These are phyloP conservation scores for Ceratocystis lukuohia DNA, from an alignment of 2,329 filamentous ascomycete species.

Conservation along the genomic window DNA sequence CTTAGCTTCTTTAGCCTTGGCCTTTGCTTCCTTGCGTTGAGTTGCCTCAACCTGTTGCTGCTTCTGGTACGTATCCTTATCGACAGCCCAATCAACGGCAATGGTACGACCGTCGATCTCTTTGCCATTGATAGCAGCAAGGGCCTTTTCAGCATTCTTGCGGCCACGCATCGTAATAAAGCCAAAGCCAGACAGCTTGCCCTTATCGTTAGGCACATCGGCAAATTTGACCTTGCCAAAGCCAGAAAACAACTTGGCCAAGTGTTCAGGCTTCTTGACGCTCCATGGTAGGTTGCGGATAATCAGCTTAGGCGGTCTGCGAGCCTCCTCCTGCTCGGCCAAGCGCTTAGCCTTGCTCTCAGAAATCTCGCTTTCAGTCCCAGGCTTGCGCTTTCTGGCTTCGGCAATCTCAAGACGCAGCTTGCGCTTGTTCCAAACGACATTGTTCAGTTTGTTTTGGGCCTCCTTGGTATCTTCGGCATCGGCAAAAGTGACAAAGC, in stretches of 20 bases:
- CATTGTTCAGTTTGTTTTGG: slow-evolving; percentile 65
- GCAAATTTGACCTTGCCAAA: slow-evolving; percentile 86
- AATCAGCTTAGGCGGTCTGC: slow-evolving; percentile 62
- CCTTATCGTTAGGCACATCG: slow-evolving; percentile 66
- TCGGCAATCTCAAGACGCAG: slow-evolving; percentile 82
- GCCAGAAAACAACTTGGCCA: slow-evolving; percentile 65
- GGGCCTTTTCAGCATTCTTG: slow-evolving; percentile 82
- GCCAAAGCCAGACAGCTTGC: slow-evolving; percentile 73
- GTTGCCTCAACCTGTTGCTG: slow-evolving; percentile 32
- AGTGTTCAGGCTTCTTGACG: slow-evolving; percentile 72
- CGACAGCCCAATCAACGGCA: slow-evolving; percentile 94
- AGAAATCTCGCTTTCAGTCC: slow-evolving; percentile 27
- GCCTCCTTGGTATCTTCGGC: slow-evolving; percentile 77
- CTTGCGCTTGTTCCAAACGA: slow-evolving; percentile 63
- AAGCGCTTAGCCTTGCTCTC: slow-evolving; percentile 40
- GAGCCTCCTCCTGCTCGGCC: slow-evolving; percentile 42
- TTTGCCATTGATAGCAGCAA: slow-evolving; percentile 77
- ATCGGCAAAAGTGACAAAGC: slow-evolving; percentile 94
- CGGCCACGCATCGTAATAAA: slow-evolving; percentile 79
- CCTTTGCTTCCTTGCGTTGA: slow-evolving; percentile 27
- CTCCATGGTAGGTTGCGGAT: slow-evolving; percentile 94
- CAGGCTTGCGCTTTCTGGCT: slow-evolving; percentile 54
- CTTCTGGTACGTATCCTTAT: slow-evolving; percentile 73
- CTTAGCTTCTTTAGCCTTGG: slow-evolving; percentile 23
- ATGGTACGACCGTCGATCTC: slow-evolving; percentile 74